A percentile compares a stretch with the other conserved stretches of the same genome.
phyloP scores from a whole-genome alignment of 495 filamentous ascomycete genomes.

The Neurospora cerealis region DNA sequence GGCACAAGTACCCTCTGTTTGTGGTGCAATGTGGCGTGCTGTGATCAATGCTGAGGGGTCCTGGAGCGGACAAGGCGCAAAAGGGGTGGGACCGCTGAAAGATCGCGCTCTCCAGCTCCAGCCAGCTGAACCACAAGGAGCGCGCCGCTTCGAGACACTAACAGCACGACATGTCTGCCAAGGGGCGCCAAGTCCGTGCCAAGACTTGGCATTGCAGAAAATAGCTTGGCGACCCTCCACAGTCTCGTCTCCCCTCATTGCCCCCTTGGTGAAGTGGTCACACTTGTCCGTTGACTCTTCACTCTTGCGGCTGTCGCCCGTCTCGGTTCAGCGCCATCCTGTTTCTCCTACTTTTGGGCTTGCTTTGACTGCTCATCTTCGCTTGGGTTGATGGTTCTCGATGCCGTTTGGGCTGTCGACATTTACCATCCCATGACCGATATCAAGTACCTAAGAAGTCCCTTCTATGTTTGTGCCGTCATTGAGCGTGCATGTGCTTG shows the following conservation, averaged over 20 bases:
- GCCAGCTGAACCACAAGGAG: not conserved
- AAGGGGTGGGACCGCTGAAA: not conserved
- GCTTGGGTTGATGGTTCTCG: not conserved
- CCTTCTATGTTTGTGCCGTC: not conserved
- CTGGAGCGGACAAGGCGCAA: not conserved
- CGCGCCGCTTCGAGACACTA: conserved; percentile 2
- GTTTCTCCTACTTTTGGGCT: not conserved
- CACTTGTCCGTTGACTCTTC: not conserved
- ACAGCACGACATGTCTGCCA: conserved; percentile 16
- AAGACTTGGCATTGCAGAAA: conserved; percentile 24
- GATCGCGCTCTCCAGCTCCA: not conserved
- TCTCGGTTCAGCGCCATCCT: not conserved
- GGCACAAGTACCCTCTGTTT: conserved; percentile 16
- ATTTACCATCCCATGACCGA: not conserved
- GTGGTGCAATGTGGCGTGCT: not conserved
- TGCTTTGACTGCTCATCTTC: not conserved
- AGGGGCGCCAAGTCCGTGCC: conserved; percentile 19
- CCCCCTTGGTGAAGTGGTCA: not conserved
- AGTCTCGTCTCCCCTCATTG: not conserved
- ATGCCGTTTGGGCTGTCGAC: not conserved
- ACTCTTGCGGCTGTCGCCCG: not conserved
- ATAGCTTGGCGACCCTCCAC: conserved; percentile 18
- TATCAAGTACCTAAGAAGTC: not conserved
- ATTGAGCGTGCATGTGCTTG: not conserved
- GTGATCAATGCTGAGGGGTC: not conserved